Base-by-base conservation (phyloP, 805 yeast species). In the Kregervanrija delftensis region DNA sequence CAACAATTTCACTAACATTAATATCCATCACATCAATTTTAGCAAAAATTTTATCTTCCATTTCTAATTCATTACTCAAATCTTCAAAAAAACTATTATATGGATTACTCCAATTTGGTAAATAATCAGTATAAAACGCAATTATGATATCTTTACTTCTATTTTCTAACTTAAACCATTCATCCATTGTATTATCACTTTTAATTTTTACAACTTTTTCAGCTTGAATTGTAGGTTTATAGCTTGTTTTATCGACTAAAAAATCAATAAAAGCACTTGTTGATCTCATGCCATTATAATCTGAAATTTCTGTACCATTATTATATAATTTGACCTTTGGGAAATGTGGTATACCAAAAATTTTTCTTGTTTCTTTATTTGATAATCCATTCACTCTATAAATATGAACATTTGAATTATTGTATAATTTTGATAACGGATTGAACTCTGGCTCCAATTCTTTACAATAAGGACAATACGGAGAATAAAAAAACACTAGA, bases 301-400 rank as follows among this genome's bases (percentile, higher is more conserved):
- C 58, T 0, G 61, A 65, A 4, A 73, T 63, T 43, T 64, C 60
- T 40, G 66, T 69, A 1, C 75, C 73, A 35, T 63, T 61, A 40
- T 64, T 63, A 47, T 74, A 71, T 6, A 79, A 53, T 50, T 71
- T 68, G 41, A 80, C 46, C 1, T 73, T 64, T 1, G 86, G 86
- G 54, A 66, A 80, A 14, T 66, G 68, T 10, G 51, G 47, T 3
- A 79, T 62, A 12, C 55, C 52, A 46, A 76, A 76, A 40, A 69
- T 56, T 32, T 52, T 53, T 34, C 70, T 59, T 6, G 76, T 58
- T 13, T 67, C 55, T 33, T 54, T 57, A 49, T 65, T 65, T 11
- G 52, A 45, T 11, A 59, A 55, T 2, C 64, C 72, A 32, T 68
- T 61, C 11, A 68, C 53, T 49, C 60, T 67, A 28, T 63, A 63